Evolutionary conservation across 2,329 filamentous ascomycete genomes (phyloP).

Genomic region (Dendryphion nanum): DNA sequence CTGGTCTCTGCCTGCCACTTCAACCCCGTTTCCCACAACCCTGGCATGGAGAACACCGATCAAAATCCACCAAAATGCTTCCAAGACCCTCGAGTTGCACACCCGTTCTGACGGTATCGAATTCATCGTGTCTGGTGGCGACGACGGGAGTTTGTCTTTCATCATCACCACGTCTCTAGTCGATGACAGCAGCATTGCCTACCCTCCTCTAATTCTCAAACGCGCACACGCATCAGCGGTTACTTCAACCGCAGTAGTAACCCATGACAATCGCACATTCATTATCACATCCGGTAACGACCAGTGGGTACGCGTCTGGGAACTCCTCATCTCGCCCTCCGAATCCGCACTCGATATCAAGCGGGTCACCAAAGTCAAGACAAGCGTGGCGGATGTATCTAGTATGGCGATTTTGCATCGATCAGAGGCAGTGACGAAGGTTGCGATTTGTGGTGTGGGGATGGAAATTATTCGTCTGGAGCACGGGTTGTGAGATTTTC

Average conservation of each 20-base stretch:
- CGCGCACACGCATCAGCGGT: conserved; percentile 71
- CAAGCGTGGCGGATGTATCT: conserved; percentile 56
- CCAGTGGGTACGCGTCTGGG: conserved; percentile 50
- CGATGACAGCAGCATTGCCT: conserved; percentile 17
- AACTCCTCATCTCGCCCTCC: conserved; percentile 18
- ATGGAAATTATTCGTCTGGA: conserved; percentile 36
- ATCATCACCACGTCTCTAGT: conserved; percentile 6
- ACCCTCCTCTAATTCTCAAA: conserved; percentile 44
- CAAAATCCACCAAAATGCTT: conserved; percentile 72
- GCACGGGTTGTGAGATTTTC: too few relatives aligned
- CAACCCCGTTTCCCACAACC: conserved; percentile 21
- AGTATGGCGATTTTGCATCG: conserved; percentile 45
- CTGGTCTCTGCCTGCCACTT: conserved; percentile 48
- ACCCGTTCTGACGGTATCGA: conserved; percentile 32
- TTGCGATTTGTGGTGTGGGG: conserved; percentile 34
- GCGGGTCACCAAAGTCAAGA: conserved; percentile 36
- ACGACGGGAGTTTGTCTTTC: conserved; percentile 75
- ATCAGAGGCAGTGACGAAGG: conserved; percentile 8
- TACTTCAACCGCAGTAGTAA: conserved; percentile 53
- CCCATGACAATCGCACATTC: conserved; percentile 9
- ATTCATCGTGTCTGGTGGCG: conserved; percentile 73
- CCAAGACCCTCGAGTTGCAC: conserved; percentile 58
- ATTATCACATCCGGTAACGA: conserved; percentile 46
- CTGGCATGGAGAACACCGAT: conserved; percentile 22
- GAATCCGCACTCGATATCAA: conserved; percentile 24